Conservation (phyloP, 2,329 filamentous ascomycete genomes). For the Colletotrichum phormii region DNA sequence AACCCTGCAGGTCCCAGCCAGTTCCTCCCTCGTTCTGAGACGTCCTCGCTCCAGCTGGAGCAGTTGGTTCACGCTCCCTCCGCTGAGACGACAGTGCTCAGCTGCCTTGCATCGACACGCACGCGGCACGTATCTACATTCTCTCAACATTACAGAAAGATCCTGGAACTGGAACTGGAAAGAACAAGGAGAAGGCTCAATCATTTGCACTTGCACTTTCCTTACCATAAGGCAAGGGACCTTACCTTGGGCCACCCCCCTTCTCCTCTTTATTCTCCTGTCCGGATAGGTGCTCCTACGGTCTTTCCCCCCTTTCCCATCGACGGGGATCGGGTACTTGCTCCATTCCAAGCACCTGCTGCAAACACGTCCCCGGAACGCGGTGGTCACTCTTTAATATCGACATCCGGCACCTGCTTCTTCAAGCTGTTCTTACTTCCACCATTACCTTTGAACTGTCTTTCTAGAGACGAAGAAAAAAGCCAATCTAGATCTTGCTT, state of each 20-base stretch:
- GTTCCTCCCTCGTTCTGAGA: background rate
- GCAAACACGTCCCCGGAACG: background rate
- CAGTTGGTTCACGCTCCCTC: conserved; percentile 28
- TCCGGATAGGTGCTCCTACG: background rate
- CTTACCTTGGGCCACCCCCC: background rate
- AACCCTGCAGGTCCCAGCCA: background rate
- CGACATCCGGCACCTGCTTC: background rate
- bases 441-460: background rate
- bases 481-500: background rate
- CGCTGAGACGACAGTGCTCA: conserved; percentile 14
- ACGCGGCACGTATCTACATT: background rate
- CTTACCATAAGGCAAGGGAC: no score
- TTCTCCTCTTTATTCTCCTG: background rate
- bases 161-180: background rate
- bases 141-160: background rate
- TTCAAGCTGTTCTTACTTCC: background rate
- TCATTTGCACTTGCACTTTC: background rate
- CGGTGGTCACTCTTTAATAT: background rate
- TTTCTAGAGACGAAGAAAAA: conserved; percentile 10
- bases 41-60: background rate
- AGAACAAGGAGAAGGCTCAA: background rate
- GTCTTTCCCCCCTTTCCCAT: background rate
- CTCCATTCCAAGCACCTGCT: background rate
- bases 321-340: background rate
- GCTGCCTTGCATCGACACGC: conserved; percentile 18